Base-by-base conservation (phyloP, 2,329 filamentous ascomycete species). In the Colletotrichum lupini region DNA sequence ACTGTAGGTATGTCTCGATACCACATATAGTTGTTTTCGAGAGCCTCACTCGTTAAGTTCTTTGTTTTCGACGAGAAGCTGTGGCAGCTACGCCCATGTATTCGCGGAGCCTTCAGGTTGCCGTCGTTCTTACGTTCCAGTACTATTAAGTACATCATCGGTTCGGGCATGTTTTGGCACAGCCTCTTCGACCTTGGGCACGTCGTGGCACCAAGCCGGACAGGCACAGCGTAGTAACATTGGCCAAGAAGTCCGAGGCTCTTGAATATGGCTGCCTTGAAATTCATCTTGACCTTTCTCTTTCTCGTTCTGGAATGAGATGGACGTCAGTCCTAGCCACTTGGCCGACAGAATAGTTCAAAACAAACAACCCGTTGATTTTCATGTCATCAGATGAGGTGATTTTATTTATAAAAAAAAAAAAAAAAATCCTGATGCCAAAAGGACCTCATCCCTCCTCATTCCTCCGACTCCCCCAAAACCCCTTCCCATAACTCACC, bases 401-500 rank as follows among this genome's bases (percentile, higher is more conserved):
- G 16, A 19, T 7, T 19, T 19, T 14, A 19, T 42, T 4, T 12
- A 19, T 16, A 3, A 3, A 26, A 26, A 4, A 26, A 26, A 26
- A 26, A 26, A 42, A 7, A 42, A 42, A 2, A 42, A 19, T 19
- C 6, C 16, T 42, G n/a, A 49, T 5, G 42, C 42, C 19, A 11
- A 9, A 49, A 22, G 9, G 19, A 37, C 22, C 22, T 64, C 61
- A 64, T 11, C n/a, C 19, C 22, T 26, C 52, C 32, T 60, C 32
- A 3, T 60, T n/a, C 64, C 26, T 60, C n/a, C 65, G 37, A 26
- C 22, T 22, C n/a, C 62, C 68, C 90, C 91, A 93, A 75, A 93
- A 92, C 0, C 91, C 91, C 79, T 91, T 92, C 6, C 91, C 91
- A 77, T 93, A 92, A 75, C 89, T 92, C 14, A 93, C 89, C 64